Evolutionary conservation across 345 rosid species (phyloP), one percentile per base, ranked within the genome.

Genomic region (Balakata baccata): DNA sequence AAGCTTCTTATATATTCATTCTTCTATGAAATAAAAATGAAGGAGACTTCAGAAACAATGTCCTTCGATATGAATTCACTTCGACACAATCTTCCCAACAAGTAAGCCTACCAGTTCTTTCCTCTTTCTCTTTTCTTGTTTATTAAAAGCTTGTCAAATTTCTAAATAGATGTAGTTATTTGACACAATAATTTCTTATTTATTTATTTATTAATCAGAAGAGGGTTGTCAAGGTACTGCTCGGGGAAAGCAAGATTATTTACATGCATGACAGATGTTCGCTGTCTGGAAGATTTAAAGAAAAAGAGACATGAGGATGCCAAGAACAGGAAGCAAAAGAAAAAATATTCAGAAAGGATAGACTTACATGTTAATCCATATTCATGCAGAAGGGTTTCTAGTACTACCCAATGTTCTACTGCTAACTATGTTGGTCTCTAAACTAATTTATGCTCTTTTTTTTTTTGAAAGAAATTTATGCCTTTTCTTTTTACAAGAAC

Each of bases 201-300:
- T 43, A 3, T 65, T 74, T 64, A 68, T 61, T 62, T 23, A 29
- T 29, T 29, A 13, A 43, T 62, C 78, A 88, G 89, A 85, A 89
- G 89, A 75, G 90, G 94, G 72, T 78, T 91, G 84, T 93, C 93
- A 22, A 88, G 89, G 85, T 88, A 83, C 79, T 88, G 89, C 68
- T 85, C 93, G 6, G 97, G 87, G 74, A 90, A 87, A 81, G 83
- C 97, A 65, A 87, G 97, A 80, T 88, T 93, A 37, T 90, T 81
- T 72, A 66, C 76, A 5, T 87, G 93, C 89, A 86, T 86, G 77
- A 82, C 87, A 38, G 94, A 89, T 71, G 94, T 83, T 46, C 87
- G 50, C 23, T 79, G 92, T 79, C 86, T 89, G 3, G 93, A 92
- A 75, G 92, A 90, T 80, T 81, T 90, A 12, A 84, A 86, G 88